phyloP scores from a whole-genome alignment of 2,329 filamentous ascomycete genomes.

The Ophiostoma novo-ulmi region DNA sequence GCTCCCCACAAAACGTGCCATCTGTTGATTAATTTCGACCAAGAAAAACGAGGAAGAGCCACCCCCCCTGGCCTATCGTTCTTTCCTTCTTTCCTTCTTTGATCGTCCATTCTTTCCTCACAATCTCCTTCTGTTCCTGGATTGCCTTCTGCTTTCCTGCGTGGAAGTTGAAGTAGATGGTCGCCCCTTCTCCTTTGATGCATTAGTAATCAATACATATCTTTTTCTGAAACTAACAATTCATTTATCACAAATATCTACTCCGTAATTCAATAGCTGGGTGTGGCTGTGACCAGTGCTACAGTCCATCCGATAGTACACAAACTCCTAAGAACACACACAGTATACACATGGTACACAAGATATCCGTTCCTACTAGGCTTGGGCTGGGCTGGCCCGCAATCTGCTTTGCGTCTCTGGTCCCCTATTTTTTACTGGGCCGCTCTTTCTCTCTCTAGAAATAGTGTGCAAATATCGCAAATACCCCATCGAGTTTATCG shows the following conservation, averaged over 20 bases:
- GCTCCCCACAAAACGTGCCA: conserved; percentile 14
- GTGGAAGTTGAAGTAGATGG: background rate
- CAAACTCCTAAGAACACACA: background rate
- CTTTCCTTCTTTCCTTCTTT: conserved; percentile 11
- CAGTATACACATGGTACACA: background rate
- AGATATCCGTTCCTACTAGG: background rate
- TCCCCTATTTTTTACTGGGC: conserved; percentile 14
- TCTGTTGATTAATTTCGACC: background rate
- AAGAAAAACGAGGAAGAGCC: conserved; percentile 10
- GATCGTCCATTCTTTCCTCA: conserved; percentile 3
- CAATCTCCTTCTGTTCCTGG: background rate
- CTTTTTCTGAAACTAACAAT: background rate
- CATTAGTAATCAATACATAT: background rate
- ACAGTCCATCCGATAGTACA: background rate
- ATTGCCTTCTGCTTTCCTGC: background rate
- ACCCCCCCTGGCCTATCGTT: conserved; percentile 1
- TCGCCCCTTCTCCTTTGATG: background rate
- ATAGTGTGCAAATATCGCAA: conserved; percentile 14
- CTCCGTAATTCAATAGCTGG: background rate
- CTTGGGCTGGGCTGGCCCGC: background rate
- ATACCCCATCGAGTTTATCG: background rate
- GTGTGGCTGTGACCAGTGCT: background rate
- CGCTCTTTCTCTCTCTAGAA: conserved; percentile 15
- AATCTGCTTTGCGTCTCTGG: background rate
- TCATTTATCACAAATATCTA: background rate